phyloP scores from a whole-genome alignment of 805 yeast genomes.

The Yarrowia sp. region DNA sequence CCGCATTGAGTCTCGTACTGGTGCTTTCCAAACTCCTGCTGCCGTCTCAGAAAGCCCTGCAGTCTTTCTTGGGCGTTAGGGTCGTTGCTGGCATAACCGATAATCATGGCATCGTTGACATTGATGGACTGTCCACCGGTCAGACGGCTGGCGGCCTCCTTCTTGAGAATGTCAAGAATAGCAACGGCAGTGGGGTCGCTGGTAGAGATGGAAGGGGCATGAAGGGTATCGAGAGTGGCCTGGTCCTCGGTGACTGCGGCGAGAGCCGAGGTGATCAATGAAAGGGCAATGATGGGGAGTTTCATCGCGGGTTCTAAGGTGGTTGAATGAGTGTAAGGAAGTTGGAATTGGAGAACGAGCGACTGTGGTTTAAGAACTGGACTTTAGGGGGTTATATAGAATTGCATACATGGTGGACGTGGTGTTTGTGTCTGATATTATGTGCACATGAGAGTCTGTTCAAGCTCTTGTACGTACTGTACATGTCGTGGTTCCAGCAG shows the following conservation, averaged over 20 bases:
- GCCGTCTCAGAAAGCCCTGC: constrained; percentile 6
- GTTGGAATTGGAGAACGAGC: neutral
- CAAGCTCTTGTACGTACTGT: no score
- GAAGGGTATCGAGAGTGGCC: neutral
- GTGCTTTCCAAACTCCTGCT: neutral
- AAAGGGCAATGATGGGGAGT: constrained; percentile 2
- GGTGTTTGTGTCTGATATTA: no score
- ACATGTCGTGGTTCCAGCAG: no score
- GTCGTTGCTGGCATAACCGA: constrained; percentile 7
- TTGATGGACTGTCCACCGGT: no score
- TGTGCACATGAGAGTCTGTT: no score
- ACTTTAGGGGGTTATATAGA: constrained; percentile 1
- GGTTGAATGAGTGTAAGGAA: neutral
- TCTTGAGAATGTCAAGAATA: neutral
- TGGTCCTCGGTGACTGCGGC: constrained; percentile 9
- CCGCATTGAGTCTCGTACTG: neutral
- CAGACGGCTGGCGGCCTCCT: neutral
- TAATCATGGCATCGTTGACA: neutral
- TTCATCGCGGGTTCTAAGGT: neutral
- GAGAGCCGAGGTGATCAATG: neutral
- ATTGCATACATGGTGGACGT: no score
- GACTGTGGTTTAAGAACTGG: neutral
- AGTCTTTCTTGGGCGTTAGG: neutral
- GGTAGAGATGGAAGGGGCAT: neutral
- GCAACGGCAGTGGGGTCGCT: neutral